Base-by-base conservation (phyloP, 2,329 filamentous ascomycete species). In the Clonostachys rhizophaga region DNA sequence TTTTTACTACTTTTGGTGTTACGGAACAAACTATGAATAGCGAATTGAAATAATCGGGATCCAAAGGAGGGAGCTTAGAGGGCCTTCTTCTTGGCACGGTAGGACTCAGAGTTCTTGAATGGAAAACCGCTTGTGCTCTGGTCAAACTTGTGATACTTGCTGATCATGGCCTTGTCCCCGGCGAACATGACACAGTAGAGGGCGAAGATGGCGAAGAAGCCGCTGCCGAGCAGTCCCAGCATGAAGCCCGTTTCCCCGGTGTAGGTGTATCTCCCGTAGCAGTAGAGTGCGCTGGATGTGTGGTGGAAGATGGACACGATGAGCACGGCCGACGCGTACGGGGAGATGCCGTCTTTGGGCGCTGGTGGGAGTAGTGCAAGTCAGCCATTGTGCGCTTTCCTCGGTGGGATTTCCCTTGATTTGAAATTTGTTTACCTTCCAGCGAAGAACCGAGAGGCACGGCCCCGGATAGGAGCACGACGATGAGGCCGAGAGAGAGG, bases 291-390 rank as follows among this genome's bases (percentile, higher is more conserved):
- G 5, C 74, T 72, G 0, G 72, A 57, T 16, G 73, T 68, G 63
- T 92, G 87, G 69, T 88, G 87, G 4, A 81, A 51, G 0, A 80
- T 78, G 2, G 86, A 86, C 13, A 91, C 66, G 37, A 84, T 72
- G 17, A 90, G 63, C 2, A 81, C 82, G 3, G 87, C 85, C 36
- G 78, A 70, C 6, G 86, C 85, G 62, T 82, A 85, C 2, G 84
- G 83, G 1, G 81, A 78, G 43, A 74, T 72, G 49, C 72, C 67
- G 9, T 73, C 66, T 6, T 69, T 52, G 13, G 60, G 52, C 13
- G 50, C 59, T 60, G 52, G 17, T 14, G 49, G 13, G 16, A 43
- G 18, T n/a, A 9, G 5, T 8, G 20, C 11, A 40, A 8, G 33
- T n/a, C 33, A 13, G 34, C 33, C 17, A 24, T 18, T 16, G 10